These are phyloP conservation scores for carrot (Daucus carota) DNA, from an alignment of 129 eudicot genomes.

Conservation along the genomic window DH1_v3.0 NC_030385.2:46765001-46765500, in stretches of 20 bases:
- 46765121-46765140: constrained; percentile 16
- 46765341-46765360: constrained; percentile 20
- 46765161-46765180: constrained; percentile 29
- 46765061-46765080: constrained; percentile 17
- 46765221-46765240: constrained; percentile 33
- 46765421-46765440: constrained; percentile 20
- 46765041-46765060: constrained; percentile 28
- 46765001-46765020: constrained; percentile 3
- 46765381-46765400: constrained; percentile 21
- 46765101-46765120: constrained; percentile 23
- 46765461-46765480: constrained; percentile 13
- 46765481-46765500: constrained; percentile 13
- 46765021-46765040: constrained; percentile 23
- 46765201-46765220: constrained; percentile 32
- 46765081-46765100: constrained; percentile 34
- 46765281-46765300: background rate
- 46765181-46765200: constrained; percentile 33
- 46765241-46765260: constrained; percentile 33
- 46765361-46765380: constrained; percentile 17
- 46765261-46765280: constrained; percentile 27
- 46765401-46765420: constrained; percentile 18
- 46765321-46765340: background rate
- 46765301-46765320: background rate
- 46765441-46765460: constrained; percentile 19
- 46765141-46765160: constrained; percentile 22